These are phyloP conservation scores for Eryngium alpinum DNA, from an alignment of 140 eudicot species.

Conservation along the genomic window DNA sequence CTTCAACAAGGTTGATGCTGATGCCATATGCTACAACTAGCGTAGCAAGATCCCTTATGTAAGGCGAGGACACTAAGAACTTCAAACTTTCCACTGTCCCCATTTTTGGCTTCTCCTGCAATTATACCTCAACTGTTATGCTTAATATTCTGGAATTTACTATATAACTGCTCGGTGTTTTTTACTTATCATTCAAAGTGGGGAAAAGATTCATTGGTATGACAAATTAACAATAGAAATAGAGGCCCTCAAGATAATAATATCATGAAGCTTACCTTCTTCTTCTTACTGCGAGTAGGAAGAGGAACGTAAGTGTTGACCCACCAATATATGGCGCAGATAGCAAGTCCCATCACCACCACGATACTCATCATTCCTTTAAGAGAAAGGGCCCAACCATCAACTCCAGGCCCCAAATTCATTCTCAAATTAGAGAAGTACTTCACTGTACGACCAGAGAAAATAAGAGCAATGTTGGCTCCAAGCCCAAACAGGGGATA, in stretches of 20 bases:
- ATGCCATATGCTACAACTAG: slow-evolving; percentile 97
- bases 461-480: slow-evolving; percentile 83
- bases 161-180: background rate
- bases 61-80: slow-evolving; percentile 76
- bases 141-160: background rate
- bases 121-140: background rate
- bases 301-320: slow-evolving; percentile 76
- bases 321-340: slow-evolving; percentile 93
- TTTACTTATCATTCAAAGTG: background rate
- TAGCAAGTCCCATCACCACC: slow-evolving; percentile 73
- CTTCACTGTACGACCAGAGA: slow-evolving; percentile 94
- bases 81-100: slow-evolving; percentile 95
- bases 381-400: slow-evolving; percentile 93
- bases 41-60: slow-evolving; percentile 91
- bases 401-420: slow-evolving; percentile 86
- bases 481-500: slow-evolving; percentile 96
- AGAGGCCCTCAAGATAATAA: background rate
- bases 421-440: slow-evolving; percentile 81
- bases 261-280: slow-evolving; percentile 49
- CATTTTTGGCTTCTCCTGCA: slow-evolving; percentile 87
- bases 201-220: background rate
- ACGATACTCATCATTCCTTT: slow-evolving; percentile 95
- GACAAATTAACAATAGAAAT: background rate
- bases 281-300: slow-evolving; percentile 88
- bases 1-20: slow-evolving; percentile 93